Base-by-base conservation (phyloP, 805 yeast species). In the Spathaspora girioi region DNA sequence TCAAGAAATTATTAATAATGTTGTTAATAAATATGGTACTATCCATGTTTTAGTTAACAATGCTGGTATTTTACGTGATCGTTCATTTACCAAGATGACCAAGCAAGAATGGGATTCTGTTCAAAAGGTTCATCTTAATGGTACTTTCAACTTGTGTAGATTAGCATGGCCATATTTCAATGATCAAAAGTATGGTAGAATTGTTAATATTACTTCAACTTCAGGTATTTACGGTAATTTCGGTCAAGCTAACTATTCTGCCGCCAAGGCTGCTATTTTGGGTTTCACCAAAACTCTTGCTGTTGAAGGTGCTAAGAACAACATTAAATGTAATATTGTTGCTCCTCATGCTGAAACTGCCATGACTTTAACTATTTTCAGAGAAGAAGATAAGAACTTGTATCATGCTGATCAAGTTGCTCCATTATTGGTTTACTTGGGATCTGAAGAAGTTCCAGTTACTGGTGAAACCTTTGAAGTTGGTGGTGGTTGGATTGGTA, bases 291-390 rank as follows among this genome's bases (percentile, higher is more conserved):
- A 81, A 69, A 86, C 97, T 43, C 70, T 90, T 56, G 97, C 98
- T 27, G 78, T 89, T 57, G 99, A 93, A 75, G 99, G 99, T 63
- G 83, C 83, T 54, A 89, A 82, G 68, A 66, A 76, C 62, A 83
- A 86, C 64, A 90, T 93, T 59, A 76, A 78, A 62, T 92, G 84
- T 51, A 89, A 92, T 65, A 81, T 83, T 38, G 84, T 91, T 67
- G 98, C 99, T 26, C 99, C 99, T 49, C 97, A 93, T 67, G 98
- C 98, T 27, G 97, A 93, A 64, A 93, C 99, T 43, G 92, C 96
- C 52, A 93, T 93, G 99, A 93, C 99, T 27, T 81, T 82, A 63
- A 87, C 96, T 5, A 84, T 93, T 46, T 88, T 93, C 73, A 80
- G 83, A 46, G 86, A 84, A 46, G 83, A 82, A 54, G 96, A 93